Evolutionary conservation across 176 grass and related monocot species (phyloP), one percentile per base, ranked within the genome.

Genomic region (Secale cereale): DNA sequence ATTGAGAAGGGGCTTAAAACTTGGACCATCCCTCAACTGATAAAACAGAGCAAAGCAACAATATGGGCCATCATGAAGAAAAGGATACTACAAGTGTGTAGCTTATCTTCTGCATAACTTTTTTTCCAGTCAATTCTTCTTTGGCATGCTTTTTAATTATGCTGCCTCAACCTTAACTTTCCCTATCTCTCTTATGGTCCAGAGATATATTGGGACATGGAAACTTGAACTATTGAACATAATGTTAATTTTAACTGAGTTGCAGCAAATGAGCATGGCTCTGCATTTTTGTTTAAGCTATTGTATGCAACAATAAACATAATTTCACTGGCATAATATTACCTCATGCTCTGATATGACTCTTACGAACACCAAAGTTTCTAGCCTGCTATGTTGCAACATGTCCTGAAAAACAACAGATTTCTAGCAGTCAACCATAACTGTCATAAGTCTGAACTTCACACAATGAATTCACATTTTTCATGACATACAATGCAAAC

Each of bases 321-420:
- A 77, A 20, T 65, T 28, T 60, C 37, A 39, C 35, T 4, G 28
- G 50, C 35, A 41, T 78, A 86, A 59, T n/a, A 63, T 88, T 95
- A 92, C 93, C 90, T 95, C 85, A 84, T n/a, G 22, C 32, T 92
- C 89, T 80, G 88, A 88, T 57, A 88, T 92, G 67, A 95, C 85
- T 82, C 88, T 88, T 79, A 92, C 74, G 52, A 95, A 88, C 27
- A 86, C 85, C 78, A 95, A 81, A 28, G 19, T 86, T 90, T 92
- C 90, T 88, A 92, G 81, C 46, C 81, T 88, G 83, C 70, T 83
- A 70, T 54, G 32, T 85, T 79, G 79, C 74, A 95, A 86, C 65
- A 92, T 77, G 25, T 57, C 80, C 93, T 95, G 83, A 65, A 90
- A 90, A 37, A 83, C 14, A 65, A 74, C 76, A 10, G 22, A 61